Conservation (phyloP, 2,329 filamentous ascomycete genomes). For the Colletotrichum sp. region DNA sequence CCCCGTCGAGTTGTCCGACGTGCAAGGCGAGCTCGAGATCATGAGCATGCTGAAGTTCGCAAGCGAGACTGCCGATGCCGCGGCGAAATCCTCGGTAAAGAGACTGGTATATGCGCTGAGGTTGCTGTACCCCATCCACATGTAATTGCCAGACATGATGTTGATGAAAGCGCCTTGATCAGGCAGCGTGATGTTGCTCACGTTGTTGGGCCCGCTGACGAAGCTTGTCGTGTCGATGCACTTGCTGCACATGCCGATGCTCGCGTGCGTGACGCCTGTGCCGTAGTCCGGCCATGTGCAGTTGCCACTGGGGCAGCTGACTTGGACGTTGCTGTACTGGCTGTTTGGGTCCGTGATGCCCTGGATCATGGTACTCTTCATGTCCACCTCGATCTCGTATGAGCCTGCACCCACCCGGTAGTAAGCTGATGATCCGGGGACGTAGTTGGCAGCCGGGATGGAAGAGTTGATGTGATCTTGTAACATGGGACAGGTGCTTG, state of each 20-base stretch:
- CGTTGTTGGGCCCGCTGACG: background rate
- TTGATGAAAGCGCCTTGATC: background rate
- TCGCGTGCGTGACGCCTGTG: conserved; percentile 8
- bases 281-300: conserved; percentile 12
- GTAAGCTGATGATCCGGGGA: conserved; percentile 19
- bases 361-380: conserved; percentile 34
- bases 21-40: background rate
- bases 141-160: background rate
- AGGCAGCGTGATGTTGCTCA: conserved; percentile 3
- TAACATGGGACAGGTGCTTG: conserved; percentile 14
- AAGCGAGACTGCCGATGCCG: background rate
- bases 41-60: conserved; percentile 8
- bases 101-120: background rate
- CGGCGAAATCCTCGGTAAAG: background rate
- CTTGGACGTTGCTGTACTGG: conserved; percentile 20
- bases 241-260: conserved; percentile 10
- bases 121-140: conserved; percentile 17
- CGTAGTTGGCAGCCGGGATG: conserved; percentile 9
- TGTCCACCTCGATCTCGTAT: conserved; percentile 29
- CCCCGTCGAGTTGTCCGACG: background rate
- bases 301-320: conserved; percentile 1
- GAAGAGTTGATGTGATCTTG: background rate
- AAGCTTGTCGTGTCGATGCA: conserved; percentile 11
- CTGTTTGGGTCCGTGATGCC: conserved; percentile 28
- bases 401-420: conserved; percentile 24